These are phyloP conservation scores for Debaryomyces fabryi DNA, from an alignment of 1,139 yeast species.

Conservation along the genomic window DNA sequence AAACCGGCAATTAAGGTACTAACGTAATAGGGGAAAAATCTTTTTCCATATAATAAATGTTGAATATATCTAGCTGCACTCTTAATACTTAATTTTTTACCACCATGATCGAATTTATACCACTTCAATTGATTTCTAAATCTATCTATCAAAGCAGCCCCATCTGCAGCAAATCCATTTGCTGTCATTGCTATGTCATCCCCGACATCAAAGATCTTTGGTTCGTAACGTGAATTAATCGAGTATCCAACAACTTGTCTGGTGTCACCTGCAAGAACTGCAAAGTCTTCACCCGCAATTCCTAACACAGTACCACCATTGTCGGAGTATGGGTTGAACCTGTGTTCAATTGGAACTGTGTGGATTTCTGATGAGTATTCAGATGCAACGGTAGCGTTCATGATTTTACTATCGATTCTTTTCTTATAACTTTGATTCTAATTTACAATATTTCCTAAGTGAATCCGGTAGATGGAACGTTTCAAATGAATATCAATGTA, in stretches of 20 bases:
- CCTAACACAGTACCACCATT: conserved; percentile 98
- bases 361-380: conserved; percentile 59
- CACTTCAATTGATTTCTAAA: conserved; percentile 81
- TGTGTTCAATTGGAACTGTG: conserved; percentile 79
- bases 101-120: conserved; percentile 87
- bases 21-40: conserved; percentile 96
- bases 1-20: conserved; percentile 93
- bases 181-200: conserved; percentile 88
- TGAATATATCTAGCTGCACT: conserved; percentile 92
- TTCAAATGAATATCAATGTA: conserved; percentile 3
- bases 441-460: neutral
- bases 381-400: conserved; percentile 55
- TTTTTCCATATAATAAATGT: conserved; percentile 85
- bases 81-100: conserved; percentile 65
- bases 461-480: neutral
- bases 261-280: conserved; percentile 96
- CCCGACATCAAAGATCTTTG: conserved; percentile 87
- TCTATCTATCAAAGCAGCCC: conserved; percentile 77
- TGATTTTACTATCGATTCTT: conserved; percentile 9
- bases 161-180: conserved; percentile 96
- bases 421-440: neutral
- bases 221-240: conserved; percentile 90
- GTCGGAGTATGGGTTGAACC: conserved; percentile 94
- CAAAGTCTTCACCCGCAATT: conserved; percentile 96
- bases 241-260: conserved; percentile 94